Evolutionary conservation across 2,329 filamentous ascomycete species (phyloP).

Genomic region (Fusarium odoratissimum): DNA sequence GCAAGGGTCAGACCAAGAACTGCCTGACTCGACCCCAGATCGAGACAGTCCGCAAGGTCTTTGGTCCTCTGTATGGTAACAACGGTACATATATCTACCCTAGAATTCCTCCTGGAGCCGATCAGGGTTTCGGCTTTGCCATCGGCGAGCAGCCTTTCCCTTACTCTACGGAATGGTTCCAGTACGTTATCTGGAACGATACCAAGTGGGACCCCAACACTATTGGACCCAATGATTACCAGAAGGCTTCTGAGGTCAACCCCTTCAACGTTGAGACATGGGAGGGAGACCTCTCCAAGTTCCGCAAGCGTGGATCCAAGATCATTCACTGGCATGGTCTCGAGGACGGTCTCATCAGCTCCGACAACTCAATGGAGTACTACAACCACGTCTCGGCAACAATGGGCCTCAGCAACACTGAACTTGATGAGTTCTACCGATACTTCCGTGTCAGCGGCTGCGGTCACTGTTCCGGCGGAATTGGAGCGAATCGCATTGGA

Average conservation of each 20-base stretch:
- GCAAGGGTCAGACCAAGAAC: neutral
- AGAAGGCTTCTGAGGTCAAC: constrained; percentile 45
- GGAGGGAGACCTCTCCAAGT: constrained; percentile 53
- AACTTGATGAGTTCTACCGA: constrained; percentile 62
- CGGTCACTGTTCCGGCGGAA: constrained; percentile 62
- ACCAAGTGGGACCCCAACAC: constrained; percentile 44
- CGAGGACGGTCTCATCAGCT: constrained; percentile 32
- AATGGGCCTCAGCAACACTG: constrained; percentile 42
- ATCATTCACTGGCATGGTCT: constrained; percentile 61
- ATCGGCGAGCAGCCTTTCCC: constrained; percentile 1
- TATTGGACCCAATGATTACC: constrained; percentile 55
- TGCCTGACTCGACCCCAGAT: constrained; percentile 21
- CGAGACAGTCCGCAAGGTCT: constrained; percentile 25
- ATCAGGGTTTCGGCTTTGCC: constrained; percentile 41
- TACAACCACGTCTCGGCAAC: constrained; percentile 43
- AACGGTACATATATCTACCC: constrained; percentile 46
- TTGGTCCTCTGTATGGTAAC: constrained; percentile 37
- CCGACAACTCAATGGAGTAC: constrained; percentile 43
- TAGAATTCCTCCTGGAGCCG: constrained; percentile 42
- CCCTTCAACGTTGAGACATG: constrained; percentile 46
- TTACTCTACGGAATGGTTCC: constrained; percentile 47
- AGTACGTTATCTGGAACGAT: constrained; percentile 56
- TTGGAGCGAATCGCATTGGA: constrained; percentile 55
- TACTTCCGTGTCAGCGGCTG: constrained; percentile 62
- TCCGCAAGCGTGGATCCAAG: constrained; percentile 55